Conservation (phyloP, 1,139 yeast species). For the Zygosaccharomyces pseudobailii region DNA sequence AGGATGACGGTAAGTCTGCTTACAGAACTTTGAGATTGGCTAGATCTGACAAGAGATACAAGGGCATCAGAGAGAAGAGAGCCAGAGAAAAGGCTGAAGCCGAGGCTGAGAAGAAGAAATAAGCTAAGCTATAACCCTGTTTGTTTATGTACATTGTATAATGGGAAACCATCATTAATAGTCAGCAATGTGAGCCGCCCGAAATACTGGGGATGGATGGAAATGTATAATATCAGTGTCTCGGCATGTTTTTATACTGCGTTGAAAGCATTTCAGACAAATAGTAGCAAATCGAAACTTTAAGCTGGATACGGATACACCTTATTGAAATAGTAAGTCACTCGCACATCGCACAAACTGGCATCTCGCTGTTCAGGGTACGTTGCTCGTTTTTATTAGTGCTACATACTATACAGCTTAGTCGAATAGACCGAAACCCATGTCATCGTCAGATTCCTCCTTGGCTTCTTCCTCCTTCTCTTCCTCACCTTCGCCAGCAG, state of each 20-base stretch:
- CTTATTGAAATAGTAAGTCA: background rate
- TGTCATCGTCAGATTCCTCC: constrained; percentile 66
- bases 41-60: constrained; percentile 87
- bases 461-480: constrained; percentile 57
- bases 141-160: constrained; percentile 30
- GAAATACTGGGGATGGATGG: background rate
- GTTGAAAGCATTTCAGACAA: too few species aligned
- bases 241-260: too few species aligned
- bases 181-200: background rate
- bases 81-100: constrained; percentile 97
- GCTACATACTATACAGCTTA: constrained; percentile 35
- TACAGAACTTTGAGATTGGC: constrained; percentile 95
- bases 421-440: constrained; percentile 86
- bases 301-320: background rate
- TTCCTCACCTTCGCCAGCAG: constrained; percentile 53
- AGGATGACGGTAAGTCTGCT: constrained; percentile 69
- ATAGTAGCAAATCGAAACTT: background rate
- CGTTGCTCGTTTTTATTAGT: constrained; percentile 2
- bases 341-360: background rate
- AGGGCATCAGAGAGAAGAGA: constrained; percentile 97
- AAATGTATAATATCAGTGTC: background rate
- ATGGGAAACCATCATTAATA: constrained; percentile 31
- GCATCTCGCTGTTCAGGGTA: background rate
- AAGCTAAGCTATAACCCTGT: constrained; percentile 34
- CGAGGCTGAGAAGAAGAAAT: constrained; percentile 98